These are phyloP conservation scores for Saturnispora ahearnii DNA, from an alignment of 805 yeast species.

Conservation along the genomic window DNA sequence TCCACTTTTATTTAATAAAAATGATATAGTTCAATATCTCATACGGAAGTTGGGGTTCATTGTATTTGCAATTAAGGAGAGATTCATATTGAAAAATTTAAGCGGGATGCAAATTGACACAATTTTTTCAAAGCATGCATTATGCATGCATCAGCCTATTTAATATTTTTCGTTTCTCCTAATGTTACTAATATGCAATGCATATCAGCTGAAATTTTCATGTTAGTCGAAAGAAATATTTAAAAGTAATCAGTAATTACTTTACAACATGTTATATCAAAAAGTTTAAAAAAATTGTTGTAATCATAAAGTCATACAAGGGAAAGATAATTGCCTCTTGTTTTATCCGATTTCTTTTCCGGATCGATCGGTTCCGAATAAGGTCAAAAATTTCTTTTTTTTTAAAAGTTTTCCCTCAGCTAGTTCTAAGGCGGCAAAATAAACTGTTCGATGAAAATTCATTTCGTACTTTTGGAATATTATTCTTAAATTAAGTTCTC, in stretches of 20 bases:
- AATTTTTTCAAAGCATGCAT: background rate
- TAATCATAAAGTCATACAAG: background rate
- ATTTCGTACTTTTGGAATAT: background rate
- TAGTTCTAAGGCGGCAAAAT: constrained; percentile 1
- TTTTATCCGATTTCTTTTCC: background rate
- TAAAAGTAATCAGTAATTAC: background rate
- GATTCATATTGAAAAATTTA: background rate
- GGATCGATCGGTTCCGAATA: background rate
- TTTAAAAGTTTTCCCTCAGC: background rate
- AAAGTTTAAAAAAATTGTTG: background rate
- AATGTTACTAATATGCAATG: background rate
- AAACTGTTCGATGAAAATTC: background rate
- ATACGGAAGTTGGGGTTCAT: background rate
- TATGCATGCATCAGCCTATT: background rate
- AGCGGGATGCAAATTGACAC: background rate
- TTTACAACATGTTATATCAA: background rate
- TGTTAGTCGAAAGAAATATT: background rate
- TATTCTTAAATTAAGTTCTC: background rate
- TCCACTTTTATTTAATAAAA: background rate
- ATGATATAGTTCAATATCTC: background rate
- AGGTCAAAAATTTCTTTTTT: background rate
- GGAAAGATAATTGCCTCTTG: background rate
- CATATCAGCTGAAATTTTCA: background rate
- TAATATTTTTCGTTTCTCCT: background rate
- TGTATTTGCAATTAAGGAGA: background rate